phyloP scores from a whole-genome alignment of 148 eudicot species.

The Nepenthes mirabilis region DNA sequence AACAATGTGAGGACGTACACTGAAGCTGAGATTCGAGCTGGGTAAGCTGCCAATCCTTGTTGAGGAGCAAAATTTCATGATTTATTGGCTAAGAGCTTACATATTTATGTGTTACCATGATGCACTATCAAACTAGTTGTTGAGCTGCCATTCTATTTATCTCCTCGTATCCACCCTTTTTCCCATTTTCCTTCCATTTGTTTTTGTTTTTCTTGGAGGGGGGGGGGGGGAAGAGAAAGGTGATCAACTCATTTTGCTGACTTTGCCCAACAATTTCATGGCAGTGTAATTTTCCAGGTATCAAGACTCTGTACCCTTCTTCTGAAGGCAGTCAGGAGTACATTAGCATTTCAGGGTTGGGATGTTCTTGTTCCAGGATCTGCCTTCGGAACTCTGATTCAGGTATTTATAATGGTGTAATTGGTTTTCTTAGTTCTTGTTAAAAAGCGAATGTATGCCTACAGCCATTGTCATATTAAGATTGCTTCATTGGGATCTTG shows the following conservation, averaged over 20 bases:
- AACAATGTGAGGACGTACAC: slow-evolving; percentile 77
- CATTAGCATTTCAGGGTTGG: slow-evolving; percentile 81
- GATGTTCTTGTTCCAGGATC: slow-evolving; percentile 93
- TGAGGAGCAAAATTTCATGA: background rate
- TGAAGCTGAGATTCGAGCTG: slow-evolving; percentile 96
- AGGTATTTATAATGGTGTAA: slow-evolving; percentile 23
- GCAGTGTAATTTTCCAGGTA: slow-evolving; percentile 87
- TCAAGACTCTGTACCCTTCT: slow-evolving; percentile 83
- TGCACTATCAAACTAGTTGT: too few relatives aligned
- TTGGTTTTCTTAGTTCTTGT: too few relatives aligned
- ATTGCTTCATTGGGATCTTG: too few relatives aligned
- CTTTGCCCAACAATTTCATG: slow-evolving; percentile 14
- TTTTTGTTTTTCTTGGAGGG: background rate
- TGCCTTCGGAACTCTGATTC: slow-evolving; percentile 66
- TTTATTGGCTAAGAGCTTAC: background rate
- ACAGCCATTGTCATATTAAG: too few relatives aligned
- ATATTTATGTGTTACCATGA: too few relatives aligned
- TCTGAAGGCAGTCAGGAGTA: slow-evolving; percentile 59
- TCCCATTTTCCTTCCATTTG: background rate
- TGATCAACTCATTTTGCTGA: slow-evolving; percentile 8
- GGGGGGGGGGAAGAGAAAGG: too few relatives aligned
- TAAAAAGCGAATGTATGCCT: too few relatives aligned
- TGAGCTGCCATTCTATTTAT: too few relatives aligned
- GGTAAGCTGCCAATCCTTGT: slow-evolving; percentile 33
- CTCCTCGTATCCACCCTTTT: too few relatives aligned